Conservation (phyloP, 2,329 filamentous ascomycete genomes). For the Colletotrichum viniferum region DNA sequence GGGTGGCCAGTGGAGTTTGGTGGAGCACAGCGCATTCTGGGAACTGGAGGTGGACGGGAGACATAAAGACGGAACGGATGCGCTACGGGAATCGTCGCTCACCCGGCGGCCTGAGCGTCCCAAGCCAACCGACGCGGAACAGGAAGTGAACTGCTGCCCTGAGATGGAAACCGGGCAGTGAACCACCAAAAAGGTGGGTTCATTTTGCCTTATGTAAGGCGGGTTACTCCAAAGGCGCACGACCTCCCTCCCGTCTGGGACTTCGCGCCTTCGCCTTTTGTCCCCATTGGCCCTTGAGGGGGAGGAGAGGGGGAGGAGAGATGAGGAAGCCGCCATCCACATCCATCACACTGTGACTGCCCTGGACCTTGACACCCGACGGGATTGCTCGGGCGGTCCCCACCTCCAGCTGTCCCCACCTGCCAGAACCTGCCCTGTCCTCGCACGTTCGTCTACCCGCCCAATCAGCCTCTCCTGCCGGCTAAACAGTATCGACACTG, state of each 20-base stretch:
- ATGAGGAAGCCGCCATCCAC: neutral
- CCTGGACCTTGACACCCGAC: neutral
- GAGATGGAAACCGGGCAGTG: neutral
- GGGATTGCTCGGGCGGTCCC: neutral
- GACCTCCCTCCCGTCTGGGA: slow-evolving; percentile 15
- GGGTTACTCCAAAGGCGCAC: neutral
- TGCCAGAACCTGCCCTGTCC: neutral
- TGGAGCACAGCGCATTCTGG: neutral
- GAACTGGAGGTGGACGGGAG: neutral
- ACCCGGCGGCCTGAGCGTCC: slow-evolving; percentile 17
- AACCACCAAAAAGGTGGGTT: neutral
- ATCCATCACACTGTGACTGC: no score
- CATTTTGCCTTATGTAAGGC: neutral
- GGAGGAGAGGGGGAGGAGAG: neutral
- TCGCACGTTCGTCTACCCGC: neutral
- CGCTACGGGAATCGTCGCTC: slow-evolving; percentile 18
- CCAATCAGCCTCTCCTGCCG: neutral
- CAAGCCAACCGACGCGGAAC: neutral
- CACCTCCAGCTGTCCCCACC: neutral
- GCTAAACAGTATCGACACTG: neutral
- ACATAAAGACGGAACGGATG: neutral
- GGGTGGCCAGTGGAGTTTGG: neutral
- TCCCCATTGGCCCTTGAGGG: neutral
- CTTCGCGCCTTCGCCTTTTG: neutral
- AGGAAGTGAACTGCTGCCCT: neutral